A percentile compares a stretch with the other conserved stretches of the same genome.
Evolutionary conservation across 371 early-diverging fungal species (phyloP).

Genomic region (Lichtheimia corymbifera): DNA sequence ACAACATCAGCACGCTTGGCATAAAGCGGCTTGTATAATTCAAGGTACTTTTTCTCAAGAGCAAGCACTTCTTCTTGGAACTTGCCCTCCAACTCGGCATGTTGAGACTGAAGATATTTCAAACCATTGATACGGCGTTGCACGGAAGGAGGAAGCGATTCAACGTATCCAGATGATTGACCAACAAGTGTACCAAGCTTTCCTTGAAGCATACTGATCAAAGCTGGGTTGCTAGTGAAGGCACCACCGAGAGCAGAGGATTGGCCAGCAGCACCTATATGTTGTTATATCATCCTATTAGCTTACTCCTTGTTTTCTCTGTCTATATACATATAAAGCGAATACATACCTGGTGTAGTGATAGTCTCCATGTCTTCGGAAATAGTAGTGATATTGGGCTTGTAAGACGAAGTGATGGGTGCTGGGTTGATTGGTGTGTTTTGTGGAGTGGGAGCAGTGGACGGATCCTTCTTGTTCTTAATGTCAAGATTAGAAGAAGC

Average conservation of each 20-base stretch:
- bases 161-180: constrained; percentile 80
- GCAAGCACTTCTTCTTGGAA: constrained; percentile 90
- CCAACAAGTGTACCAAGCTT: constrained; percentile 79
- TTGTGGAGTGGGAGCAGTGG: constrained; percentile 50
- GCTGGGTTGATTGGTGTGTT: constrained; percentile 51
- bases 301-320: constrained; percentile 11
- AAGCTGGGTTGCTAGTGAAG: constrained; percentile 47
- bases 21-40: constrained; percentile 83
- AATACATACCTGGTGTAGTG: constrained; percentile 30
- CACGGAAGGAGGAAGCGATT: constrained; percentile 72
- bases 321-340: not conserved
- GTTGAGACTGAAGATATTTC: constrained; percentile 82
- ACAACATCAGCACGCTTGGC: constrained; percentile 82
- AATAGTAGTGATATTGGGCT: constrained; percentile 41
- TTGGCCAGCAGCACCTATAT: constrained; percentile 5
- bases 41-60: constrained; percentile 94
- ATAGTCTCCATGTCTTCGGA: constrained; percentile 53
- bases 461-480: constrained; percentile 20
- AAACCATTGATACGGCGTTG: constrained; percentile 84
- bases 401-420: constrained; percentile 44
- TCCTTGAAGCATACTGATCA: constrained; percentile 65
- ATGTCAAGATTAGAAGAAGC: constrained; percentile 17
- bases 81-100: constrained; percentile 76
- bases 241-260: constrained; percentile 14
- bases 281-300: not conserved